Percentiles rank a stretch among this genome's conserved stretches.
Conservation (phyloP, 139 green algal genomes). For the Choricystis sp. region DNA sequence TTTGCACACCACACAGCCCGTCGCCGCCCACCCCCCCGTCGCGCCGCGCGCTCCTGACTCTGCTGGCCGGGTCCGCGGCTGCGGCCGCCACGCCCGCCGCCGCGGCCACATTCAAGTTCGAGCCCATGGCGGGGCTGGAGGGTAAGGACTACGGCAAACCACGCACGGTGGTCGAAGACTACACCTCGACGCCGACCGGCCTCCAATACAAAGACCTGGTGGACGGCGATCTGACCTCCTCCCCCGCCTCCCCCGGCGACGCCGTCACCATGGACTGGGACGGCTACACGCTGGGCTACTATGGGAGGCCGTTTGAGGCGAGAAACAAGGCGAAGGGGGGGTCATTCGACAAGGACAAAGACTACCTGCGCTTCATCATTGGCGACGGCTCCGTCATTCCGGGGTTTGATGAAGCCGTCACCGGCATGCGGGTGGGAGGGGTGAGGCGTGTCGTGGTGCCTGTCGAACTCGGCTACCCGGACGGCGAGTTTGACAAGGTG, state of each 20-base stretch:
- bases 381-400: conserved; percentile 39
- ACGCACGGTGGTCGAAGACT: conserved; percentile 38
- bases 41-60: too few relatives aligned
- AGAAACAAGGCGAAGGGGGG: conserved; percentile 55
- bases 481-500: conserved; percentile 36
- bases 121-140: conserved; percentile 41
- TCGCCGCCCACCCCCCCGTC: too few relatives aligned
- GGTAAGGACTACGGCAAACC: conserved; percentile 88
- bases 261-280: conserved; percentile 74
- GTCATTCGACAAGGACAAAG: conserved; percentile 42
- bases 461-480: conserved; percentile 61
- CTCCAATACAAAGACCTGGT: conserved; percentile 49
- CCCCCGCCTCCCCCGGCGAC: conserved; percentile 32
- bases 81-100: too few relatives aligned
- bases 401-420: conserved; percentile 63
- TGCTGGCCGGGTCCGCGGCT: not conserved
- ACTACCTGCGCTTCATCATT: conserved; percentile 44
- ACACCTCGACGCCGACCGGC: conserved; percentile 18
- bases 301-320: conserved; percentile 62
- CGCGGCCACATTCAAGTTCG: conserved; percentile 2
- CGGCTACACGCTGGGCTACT: conserved; percentile 72
- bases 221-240: conserved; percentile 16
- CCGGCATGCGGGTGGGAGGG: conserved; percentile 52
- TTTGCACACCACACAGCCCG: too few relatives aligned
- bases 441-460: conserved; percentile 68